phyloP scores from a whole-genome alignment of 148 eudicot genomes.

The Chenopodium formosanum region DNA sequence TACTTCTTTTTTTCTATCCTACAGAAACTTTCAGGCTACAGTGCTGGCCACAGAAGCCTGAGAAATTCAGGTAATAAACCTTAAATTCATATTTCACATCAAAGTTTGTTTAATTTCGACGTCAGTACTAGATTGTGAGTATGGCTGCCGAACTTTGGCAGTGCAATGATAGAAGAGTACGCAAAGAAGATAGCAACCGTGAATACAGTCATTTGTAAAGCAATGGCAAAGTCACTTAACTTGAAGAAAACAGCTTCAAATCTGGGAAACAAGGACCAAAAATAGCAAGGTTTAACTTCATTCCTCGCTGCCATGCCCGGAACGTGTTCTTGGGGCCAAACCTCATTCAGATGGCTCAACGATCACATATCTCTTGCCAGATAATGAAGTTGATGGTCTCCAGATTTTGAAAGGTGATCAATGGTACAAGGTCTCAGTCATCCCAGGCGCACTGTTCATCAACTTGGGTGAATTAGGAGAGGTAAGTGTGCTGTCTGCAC shows the following conservation, averaged over 20 bases:
- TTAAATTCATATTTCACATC: background rate
- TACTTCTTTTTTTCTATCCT: slow-evolving; percentile 45
- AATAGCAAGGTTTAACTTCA: slow-evolving; percentile 30
- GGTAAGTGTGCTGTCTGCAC: slow-evolving; percentile 25
- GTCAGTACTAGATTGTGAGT: too few relatives aligned
- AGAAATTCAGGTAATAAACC: slow-evolving; percentile 43
- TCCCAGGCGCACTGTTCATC: slow-evolving; percentile 41
- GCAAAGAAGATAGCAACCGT: slow-evolving; percentile 20
- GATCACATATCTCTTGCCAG: slow-evolving; percentile 28
- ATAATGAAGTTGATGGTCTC: slow-evolving; percentile 42
- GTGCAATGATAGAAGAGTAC: slow-evolving; percentile 34
- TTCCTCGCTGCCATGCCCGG: slow-evolving; percentile 46
- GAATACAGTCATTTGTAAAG: slow-evolving; percentile 21
- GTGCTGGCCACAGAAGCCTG: slow-evolving; percentile 62
- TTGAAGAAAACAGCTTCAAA: slow-evolving; percentile 31
- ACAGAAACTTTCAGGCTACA: slow-evolving; percentile 33
- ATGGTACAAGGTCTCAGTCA: slow-evolving; percentile 44
- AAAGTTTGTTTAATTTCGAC: too few relatives aligned
- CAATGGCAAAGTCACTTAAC: slow-evolving; percentile 35
- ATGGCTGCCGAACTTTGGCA: slow-evolving; percentile 3
- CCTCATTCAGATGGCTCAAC: slow-evolving; percentile 44
- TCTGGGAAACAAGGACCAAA: slow-evolving; percentile 25
- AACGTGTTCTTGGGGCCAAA: slow-evolving; percentile 37
- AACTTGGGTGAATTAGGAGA: slow-evolving; percentile 48
- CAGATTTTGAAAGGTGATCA: slow-evolving; percentile 38